These are phyloP conservation scores for Sambucus nigra DNA, from an alignment of 129 eudicot species.

Conservation along the genomic window DNA sequence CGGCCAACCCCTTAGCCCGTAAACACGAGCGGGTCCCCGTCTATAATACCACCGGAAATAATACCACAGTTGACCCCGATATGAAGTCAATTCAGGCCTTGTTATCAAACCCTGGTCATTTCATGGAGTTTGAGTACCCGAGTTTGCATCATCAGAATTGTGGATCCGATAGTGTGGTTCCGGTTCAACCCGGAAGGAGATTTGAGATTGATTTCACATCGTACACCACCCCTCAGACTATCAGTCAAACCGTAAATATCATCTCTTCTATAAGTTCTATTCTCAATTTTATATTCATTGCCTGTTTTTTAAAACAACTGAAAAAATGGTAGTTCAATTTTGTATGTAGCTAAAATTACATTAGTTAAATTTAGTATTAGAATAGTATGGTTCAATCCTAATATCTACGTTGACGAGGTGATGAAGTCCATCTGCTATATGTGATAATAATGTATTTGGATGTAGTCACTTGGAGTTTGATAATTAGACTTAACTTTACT, in stretches of 20 bases:
- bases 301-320: no score
- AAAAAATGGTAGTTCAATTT: no score
- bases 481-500: no score
- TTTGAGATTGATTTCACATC: slow-evolving; percentile 68
- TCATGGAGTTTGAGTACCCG: slow-evolving; percentile 49
- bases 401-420: no score
- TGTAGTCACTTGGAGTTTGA: no score
- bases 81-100: slow-evolving; percentile 38
- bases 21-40: slow-evolving; percentile 59
- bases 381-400: no score
- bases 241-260: slow-evolving; percentile 52
- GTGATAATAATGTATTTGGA: no score
- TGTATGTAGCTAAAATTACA: no score
- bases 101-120: slow-evolving; percentile 40
- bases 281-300: neutral
- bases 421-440: no score
- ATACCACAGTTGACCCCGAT: slow-evolving; percentile 26
- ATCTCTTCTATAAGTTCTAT: slow-evolving; percentile 4
- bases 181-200: slow-evolving; percentile 33
- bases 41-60: neutral
- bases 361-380: no score
- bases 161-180: slow-evolving; percentile 60
- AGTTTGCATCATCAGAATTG: slow-evolving; percentile 21
- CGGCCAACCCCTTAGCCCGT: slow-evolving; percentile 63
- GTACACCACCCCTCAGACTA: slow-evolving; percentile 33